phyloP scores from a whole-genome alignment of 1,284 basidiomycete genomes.

The Pulveroboletus sp. region DNA sequence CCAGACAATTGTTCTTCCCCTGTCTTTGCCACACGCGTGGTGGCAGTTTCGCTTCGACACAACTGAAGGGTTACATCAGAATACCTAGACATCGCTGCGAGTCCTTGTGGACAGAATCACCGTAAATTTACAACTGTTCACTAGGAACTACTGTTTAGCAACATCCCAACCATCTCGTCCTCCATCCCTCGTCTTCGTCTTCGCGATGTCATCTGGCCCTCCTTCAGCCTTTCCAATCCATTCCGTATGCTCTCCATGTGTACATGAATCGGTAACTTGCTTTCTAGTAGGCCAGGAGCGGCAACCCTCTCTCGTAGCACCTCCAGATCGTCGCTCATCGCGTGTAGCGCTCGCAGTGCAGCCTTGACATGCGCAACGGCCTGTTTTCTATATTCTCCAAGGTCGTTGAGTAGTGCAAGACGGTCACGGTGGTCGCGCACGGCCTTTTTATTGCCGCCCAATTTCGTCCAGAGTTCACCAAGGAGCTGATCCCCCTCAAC shows the following conservation, averaged over 20 bases:
- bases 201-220: conserved; percentile 45
- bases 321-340: conserved; percentile 71
- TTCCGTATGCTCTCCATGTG: conserved; percentile 67
- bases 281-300: conserved; percentile 58
- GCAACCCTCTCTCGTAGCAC: conserved; percentile 68
- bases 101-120: background rate
- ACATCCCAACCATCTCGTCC: conserved; percentile 34
- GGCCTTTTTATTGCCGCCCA: conserved; percentile 58
- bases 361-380: conserved; percentile 64
- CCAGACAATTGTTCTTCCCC: too few species aligned
- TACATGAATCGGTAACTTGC: conserved; percentile 63
- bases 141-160: conserved; percentile 26
- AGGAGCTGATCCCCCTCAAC: conserved; percentile 54
- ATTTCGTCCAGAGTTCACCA: conserved; percentile 62
- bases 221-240: conserved; percentile 63
- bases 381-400: conserved; percentile 56
- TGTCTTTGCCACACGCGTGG: too few species aligned
- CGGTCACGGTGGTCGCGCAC: conserved; percentile 52
- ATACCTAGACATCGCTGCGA: background rate
- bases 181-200: conserved; percentile 41
- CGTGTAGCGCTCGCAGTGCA: conserved; percentile 57
- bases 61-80: too few species aligned
- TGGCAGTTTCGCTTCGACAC: too few species aligned
- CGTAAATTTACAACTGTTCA: conserved; percentile 1
- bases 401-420: conserved; percentile 51